These are phyloP conservation scores for Kluyveromyces sp. DNA, from an alignment of 1,139 yeast species.

Conservation along the genomic window DNA sequence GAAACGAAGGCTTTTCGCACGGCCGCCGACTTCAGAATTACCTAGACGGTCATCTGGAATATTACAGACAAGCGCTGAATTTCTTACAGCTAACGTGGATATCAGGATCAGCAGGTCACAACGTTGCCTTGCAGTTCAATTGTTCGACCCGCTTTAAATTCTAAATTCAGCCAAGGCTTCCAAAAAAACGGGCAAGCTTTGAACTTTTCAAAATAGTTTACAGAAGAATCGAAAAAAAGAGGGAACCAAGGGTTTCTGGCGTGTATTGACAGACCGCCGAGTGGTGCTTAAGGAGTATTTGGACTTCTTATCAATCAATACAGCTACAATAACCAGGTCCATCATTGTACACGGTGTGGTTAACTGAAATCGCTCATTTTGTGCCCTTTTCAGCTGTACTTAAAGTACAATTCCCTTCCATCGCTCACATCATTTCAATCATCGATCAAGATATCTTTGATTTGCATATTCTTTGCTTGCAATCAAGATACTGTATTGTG, in stretches of 20 bases:
- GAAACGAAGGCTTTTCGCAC: too few relatives aligned
- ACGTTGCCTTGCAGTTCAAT: too few relatives aligned
- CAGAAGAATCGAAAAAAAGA: background rate
- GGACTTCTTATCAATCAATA: background rate
- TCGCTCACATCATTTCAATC: too few relatives aligned
- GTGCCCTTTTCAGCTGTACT: background rate
- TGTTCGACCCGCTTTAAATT: too few relatives aligned
- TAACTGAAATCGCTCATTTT: background rate
- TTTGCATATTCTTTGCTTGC: too few relatives aligned
- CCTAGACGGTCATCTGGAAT: too few relatives aligned
- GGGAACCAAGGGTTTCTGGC: background rate
- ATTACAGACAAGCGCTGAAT: too few relatives aligned
- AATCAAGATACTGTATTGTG: too few relatives aligned
- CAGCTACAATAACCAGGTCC: background rate
- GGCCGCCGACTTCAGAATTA: too few relatives aligned
- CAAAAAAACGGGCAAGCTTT: background rate
- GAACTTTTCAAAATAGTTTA: background rate
- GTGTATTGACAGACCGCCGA: background rate
- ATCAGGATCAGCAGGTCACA: too few relatives aligned
- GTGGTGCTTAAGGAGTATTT: background rate
- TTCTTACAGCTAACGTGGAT: too few relatives aligned
- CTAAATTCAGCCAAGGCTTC: background rate
- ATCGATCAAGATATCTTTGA: background rate
- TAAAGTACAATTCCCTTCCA: background rate
- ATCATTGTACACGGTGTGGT: background rate